Evolutionary conservation across 2,329 filamentous ascomycete species (phyloP).

Genomic region (Botrytis aclada): DNA sequence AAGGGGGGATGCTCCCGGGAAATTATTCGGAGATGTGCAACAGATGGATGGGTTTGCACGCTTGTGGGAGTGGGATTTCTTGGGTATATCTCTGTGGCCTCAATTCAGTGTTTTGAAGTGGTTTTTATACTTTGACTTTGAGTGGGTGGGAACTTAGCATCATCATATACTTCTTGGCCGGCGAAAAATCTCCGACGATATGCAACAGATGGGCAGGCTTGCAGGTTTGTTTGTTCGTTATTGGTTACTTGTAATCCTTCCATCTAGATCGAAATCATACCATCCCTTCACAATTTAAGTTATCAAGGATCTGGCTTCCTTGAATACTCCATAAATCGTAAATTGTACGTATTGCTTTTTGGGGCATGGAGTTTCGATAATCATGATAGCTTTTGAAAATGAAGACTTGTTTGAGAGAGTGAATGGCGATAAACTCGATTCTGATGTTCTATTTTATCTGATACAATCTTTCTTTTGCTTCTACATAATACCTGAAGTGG

Average conservation of each 20-base stretch:
- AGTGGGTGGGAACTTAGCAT: not conserved
- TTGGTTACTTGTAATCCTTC: not conserved
- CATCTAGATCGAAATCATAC: fast-evolving
- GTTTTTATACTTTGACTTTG: not conserved
- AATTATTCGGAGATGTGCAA: not conserved
- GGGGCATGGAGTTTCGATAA: fast-evolving
- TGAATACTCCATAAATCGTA: not conserved
- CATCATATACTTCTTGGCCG: not conserved
- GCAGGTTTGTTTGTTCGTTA: not conserved
- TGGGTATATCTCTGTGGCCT: not conserved
- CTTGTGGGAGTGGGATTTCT: not conserved
- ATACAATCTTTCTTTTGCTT: not conserved
- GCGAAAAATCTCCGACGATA: not conserved
- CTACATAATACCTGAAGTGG: fast-evolving
- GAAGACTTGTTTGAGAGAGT: not conserved
- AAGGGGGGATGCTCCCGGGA: not conserved
- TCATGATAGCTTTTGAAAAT: fast-evolving
- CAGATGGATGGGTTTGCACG: not conserved
- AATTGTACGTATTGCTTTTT: not conserved
- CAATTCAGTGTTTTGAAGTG: fast-evolving
- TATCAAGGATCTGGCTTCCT: fast-evolving
- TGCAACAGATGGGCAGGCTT: not conserved
- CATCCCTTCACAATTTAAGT: not conserved
- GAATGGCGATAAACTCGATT: fast-evolving
- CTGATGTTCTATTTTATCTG: not conserved